A percentile compares a stretch with the other conserved stretches of the same genome.
Conservation (phyloP, 148 eudicot genomes). For the Chenopodium formosanum region DNA sequence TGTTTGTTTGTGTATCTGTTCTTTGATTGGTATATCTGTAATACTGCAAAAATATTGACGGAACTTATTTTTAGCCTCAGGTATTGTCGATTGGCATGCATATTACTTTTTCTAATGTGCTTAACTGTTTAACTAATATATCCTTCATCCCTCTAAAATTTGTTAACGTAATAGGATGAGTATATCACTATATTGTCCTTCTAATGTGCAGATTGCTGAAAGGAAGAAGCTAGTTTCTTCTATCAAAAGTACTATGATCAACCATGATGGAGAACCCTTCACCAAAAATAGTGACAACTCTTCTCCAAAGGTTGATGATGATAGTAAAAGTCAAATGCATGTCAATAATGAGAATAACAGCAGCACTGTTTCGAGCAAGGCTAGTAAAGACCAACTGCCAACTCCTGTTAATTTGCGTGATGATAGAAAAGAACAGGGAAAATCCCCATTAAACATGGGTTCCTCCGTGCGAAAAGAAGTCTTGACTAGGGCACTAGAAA, state of each 20-base stretch:
- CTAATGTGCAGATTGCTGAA: slow-evolving; percentile 68
- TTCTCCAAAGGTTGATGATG: slow-evolving; percentile 19
- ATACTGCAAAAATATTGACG: not conserved
- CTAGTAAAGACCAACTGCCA: slow-evolving; percentile 23
- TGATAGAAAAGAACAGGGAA: slow-evolving; percentile 29
- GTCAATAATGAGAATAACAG: slow-evolving; percentile 20
- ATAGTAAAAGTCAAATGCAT: slow-evolving; percentile 22
- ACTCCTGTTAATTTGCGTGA: slow-evolving; percentile 24
- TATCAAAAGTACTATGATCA: slow-evolving; percentile 47
- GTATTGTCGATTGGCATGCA: not conserved
- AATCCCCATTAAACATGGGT: slow-evolving; percentile 26
- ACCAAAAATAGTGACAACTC: slow-evolving; percentile 21
- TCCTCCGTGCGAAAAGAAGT: slow-evolving; percentile 27
- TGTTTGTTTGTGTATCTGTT: not conserved
- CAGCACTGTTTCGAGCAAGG: slow-evolving; percentile 26
- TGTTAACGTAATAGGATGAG: not conserved
- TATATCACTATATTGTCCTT: slow-evolving; percentile 4
- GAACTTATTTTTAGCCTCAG: not conserved
- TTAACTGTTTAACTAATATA: not conserved
- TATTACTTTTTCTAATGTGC: not conserved
- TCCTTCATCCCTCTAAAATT: not conserved
- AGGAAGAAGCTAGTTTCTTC: slow-evolving; percentile 70
- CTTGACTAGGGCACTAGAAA: slow-evolving; percentile 20
- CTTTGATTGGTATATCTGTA: not conserved
- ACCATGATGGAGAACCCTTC: slow-evolving; percentile 34